phyloP scores from a whole-genome alignment of 768 basidiomycete genomes.

The Naganishia onofrii region DNA sequence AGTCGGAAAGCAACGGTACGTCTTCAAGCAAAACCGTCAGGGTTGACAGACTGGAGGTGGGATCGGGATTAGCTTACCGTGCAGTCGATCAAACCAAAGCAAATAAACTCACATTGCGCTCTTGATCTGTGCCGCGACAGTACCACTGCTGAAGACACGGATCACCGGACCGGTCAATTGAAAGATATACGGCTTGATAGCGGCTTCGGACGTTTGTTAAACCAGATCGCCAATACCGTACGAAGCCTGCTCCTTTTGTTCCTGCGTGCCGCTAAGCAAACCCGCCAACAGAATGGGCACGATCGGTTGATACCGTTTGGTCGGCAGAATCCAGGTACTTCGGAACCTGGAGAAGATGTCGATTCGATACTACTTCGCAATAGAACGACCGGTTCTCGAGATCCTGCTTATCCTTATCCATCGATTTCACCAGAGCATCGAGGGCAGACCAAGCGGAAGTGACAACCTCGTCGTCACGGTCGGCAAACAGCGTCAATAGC shows the following conservation, averaged over 20 bases:
- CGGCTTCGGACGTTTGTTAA: constrained; percentile 73
- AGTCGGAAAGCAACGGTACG: constrained; percentile 86
- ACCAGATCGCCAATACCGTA: constrained; percentile 96
- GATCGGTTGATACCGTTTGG: constrained; percentile 75
- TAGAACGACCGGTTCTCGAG: constrained; percentile 83
- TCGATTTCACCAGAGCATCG: constrained; percentile 80
- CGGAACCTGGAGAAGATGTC: constrained; percentile 70
- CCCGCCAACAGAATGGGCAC: constrained; percentile 88
- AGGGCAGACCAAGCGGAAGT: constrained; percentile 78
- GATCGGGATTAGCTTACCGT: no score
- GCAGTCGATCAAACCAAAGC: neutral
- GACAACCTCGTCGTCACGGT: constrained; percentile 59
- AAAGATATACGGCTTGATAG: constrained; percentile 93
- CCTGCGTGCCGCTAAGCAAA: constrained; percentile 88
- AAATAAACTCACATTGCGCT: constrained; percentile 64
- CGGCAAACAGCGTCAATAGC: constrained; percentile 77
- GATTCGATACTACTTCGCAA: constrained; percentile 83
- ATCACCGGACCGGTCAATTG: constrained; percentile 94
- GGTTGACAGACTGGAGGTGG: constrained; percentile 70
- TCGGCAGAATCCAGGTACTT: constrained; percentile 78
- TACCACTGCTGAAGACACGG: constrained; percentile 72
- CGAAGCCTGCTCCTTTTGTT: constrained; percentile 83
- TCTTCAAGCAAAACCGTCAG: constrained; percentile 78
- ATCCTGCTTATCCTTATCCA: constrained; percentile 92
- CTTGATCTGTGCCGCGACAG: constrained; percentile 90